Evolutionary conservation across 495 filamentous ascomycete species (phyloP).

Genomic region (Astrothelium macrocarpum): DNA sequence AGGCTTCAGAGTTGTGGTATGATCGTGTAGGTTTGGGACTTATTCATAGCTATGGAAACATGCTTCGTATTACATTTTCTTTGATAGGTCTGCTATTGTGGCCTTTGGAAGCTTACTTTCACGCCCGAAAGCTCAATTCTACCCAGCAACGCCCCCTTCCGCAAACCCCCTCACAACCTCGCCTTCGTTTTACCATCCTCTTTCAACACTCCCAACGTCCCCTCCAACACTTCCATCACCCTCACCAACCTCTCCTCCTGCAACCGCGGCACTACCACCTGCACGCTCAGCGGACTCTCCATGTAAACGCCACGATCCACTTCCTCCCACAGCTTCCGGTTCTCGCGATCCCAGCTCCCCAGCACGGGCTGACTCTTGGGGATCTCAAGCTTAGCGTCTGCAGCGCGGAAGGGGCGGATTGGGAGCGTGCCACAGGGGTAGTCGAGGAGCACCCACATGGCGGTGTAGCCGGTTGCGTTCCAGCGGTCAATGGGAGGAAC

Average conservation of each 20-base stretch:
- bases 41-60: too few species aligned
- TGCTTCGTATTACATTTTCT: too few species aligned
- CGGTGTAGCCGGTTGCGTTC: slow-evolving; percentile 53
- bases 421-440: slow-evolving; percentile 53
- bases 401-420: slow-evolving; percentile 38
- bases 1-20: too few species aligned
- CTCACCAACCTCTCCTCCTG: slow-evolving; percentile 48
- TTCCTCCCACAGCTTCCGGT: slow-evolving; percentile 48
- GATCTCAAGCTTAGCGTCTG: slow-evolving; percentile 44
- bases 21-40: too few species aligned
- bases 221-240: slow-evolving; percentile 43
- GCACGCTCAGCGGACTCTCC: slow-evolving; percentile 45
- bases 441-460: slow-evolving; percentile 51
- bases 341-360: slow-evolving; percentile 49
- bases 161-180: not conserved
- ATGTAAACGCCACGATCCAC: slow-evolving; percentile 47
- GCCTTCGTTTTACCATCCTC: not conserved
- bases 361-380: slow-evolving; percentile 31
- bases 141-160: not conserved
- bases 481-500: slow-evolving; percentile 54
- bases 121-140: too few species aligned
- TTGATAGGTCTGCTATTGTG: too few species aligned
- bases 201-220: slow-evolving; percentile 20
- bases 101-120: too few species aligned
- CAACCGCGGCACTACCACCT: slow-evolving; percentile 51